phyloP scores from a whole-genome alignment of 148 eudicot species.

The Chenopodium formosanum region DNA sequence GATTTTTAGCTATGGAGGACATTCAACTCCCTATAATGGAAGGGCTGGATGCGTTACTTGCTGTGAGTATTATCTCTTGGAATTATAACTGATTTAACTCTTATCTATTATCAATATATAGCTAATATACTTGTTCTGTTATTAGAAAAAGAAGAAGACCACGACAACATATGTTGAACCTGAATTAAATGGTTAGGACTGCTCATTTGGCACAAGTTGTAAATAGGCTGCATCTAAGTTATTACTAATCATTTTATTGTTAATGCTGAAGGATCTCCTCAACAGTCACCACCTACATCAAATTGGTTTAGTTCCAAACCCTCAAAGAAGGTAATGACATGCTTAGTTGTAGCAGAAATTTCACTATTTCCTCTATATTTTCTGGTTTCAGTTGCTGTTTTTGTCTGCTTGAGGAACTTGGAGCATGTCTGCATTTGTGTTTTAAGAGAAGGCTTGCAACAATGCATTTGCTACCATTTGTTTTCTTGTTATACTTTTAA shows the following conservation, averaged over 20 bases:
- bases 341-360: not conserved
- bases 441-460: not conserved
- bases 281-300: constrained; percentile 36
- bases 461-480: not conserved
- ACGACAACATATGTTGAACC: constrained; percentile 35
- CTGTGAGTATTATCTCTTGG: constrained; percentile 41
- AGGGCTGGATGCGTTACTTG: constrained; percentile 55
- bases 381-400: constrained; percentile 4
- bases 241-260: constrained; percentile 15
- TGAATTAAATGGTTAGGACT: constrained; percentile 59
- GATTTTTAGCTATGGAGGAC: constrained; percentile 37
- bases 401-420: not conserved
- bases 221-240: not conserved
- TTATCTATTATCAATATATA: not conserved
- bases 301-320: constrained; percentile 54
- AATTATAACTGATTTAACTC: not conserved
- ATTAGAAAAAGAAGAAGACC: constrained; percentile 44
- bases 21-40: constrained; percentile 62
- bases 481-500: not conserved
- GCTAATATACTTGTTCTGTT: constrained; percentile 8
- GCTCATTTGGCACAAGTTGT: not conserved
- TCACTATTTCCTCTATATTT: not conserved
- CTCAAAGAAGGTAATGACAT: constrained; percentile 48
- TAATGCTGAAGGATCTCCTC: constrained; percentile 45
- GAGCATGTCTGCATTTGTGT: not conserved